A percentile compares a stretch with the other conserved stretches of the same genome.
Evolutionary conservation across 805 yeast genomes (phyloP).

Genomic region (Ogataea nonfermentans): DNA sequence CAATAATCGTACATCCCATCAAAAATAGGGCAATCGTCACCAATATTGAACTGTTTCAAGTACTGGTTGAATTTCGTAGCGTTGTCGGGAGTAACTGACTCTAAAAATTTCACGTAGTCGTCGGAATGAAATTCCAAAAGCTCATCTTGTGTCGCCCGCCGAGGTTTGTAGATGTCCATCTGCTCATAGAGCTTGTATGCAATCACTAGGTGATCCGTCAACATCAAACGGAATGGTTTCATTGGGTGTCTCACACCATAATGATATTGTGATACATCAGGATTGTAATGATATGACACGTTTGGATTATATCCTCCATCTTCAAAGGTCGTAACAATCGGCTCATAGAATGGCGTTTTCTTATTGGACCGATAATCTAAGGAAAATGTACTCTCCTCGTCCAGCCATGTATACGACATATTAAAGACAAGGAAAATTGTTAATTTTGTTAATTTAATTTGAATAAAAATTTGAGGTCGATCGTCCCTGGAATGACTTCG

Average conservation of each 20-base stretch:
- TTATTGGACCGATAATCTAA: constrained; percentile 26
- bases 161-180: constrained; percentile 86
- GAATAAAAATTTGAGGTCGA: constrained; percentile 1
- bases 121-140: constrained; percentile 79
- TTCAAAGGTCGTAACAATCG: constrained; percentile 37
- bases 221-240: constrained; percentile 93
- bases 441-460: not conserved
- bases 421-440: constrained; percentile 1
- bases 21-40: constrained; percentile 92
- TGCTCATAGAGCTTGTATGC: constrained; percentile 81
- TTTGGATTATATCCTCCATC: constrained; percentile 46
- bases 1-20: constrained; percentile 94
- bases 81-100: constrained; percentile 74
- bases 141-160: constrained; percentile 80
- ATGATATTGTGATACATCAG: constrained; percentile 75
- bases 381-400: constrained; percentile 29
- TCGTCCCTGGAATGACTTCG: constrained; percentile 5
- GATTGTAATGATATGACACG: constrained; percentile 88
- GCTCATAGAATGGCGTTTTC: constrained; percentile 47
- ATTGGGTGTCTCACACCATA: constrained; percentile 96
- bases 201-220: constrained; percentile 87
- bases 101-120: constrained; percentile 78
- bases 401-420: constrained; percentile 27
- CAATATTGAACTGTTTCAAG: constrained; percentile 76
- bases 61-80: constrained; percentile 55